Evolutionary conservation across 371 early-diverging fungal genomes (phyloP), one percentile per base, ranked within the genome.

Genomic region (Saksenaea vasiformis): DNA sequence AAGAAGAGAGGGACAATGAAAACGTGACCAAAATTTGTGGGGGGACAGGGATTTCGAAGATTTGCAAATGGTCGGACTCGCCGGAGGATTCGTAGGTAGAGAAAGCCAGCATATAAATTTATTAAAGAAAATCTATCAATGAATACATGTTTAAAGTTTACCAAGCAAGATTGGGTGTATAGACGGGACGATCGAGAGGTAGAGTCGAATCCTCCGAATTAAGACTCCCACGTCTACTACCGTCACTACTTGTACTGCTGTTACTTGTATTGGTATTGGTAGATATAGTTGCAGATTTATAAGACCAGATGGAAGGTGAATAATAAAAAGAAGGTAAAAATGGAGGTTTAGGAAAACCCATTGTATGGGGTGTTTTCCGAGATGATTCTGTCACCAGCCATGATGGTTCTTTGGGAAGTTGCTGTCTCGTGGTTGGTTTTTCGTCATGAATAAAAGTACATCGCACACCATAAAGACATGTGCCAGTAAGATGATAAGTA

Each of bases 391-490:
- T 44, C 44, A 44, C 19, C 44, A 44, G 44, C 44, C 44, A 44
- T n/a, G n/a, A 7, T 17, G 44, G 19, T 44, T 44, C 44, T 17
- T 44, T 44, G 44, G 44, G n/a, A 44, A 17, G 10, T 19, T 7
- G 44, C n/a, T 15, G 44, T 44, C 44, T n/a, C 44, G 17, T 44
- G 44, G 11, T 44, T 44, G 44, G 22, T 31, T 51, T 61, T 55
- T 80, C 82, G 59, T 77, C 78, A 72, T 99, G 99, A 15, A 95
- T 91, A 84, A 98, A 99, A 58, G 96, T 95, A 79, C 99, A 99
- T 62, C 95, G 94, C 31, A 87, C 88, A 15, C 95, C 96, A 75
- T 98, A 99, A 5, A 90, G 90, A 78, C 99, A 99, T 27, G 84
- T 82, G 17, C 98, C 98, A 10, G 91, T 91, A 62, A 89, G 87